Evolutionary conservation across 495 filamentous ascomycete genomes (phyloP), one percentile per base, ranked within the genome.

Genomic region (Oleoguttula mirabilis): DNA sequence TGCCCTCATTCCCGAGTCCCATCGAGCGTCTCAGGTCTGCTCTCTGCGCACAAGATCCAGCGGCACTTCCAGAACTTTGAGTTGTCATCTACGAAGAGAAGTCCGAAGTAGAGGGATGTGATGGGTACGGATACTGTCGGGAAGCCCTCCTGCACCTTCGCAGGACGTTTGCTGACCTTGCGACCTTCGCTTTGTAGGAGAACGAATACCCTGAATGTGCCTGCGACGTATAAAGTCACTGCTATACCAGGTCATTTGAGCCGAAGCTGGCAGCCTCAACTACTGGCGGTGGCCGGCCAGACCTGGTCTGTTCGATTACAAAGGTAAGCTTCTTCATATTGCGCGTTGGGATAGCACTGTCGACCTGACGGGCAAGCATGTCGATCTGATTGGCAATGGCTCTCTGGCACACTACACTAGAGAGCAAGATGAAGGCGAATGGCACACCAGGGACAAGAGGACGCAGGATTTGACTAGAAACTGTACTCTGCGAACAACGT

Each of bases 331-430:
- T n/a, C 39, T 48, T 6, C 55, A 57, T 33, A 48, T 44, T 2
- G 55, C 55, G 10, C 36, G 27, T 16, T 57, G 55, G 55, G 51
- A 57, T 27, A 38, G 45, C 38, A 41, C 32, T 27, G 51, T 45
- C 23, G 39, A 55, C 6, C 50, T 55, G 19, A 21, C 34, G 15
- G 39, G 50, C 45, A 55, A 55, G 25, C 39, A 49, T 17, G 54
- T 57, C 14, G 55, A 39, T 3, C 40, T 57, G n/a, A 57, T 57
- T 31, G 55, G 55, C 21, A 57, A 57, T 31, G 55, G 55, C 5
- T 51, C 47, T 37, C 55, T 56, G 56, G 65, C 52, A 3, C 62
- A 52, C 28, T 68, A 68, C 51, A 61, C 66, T 33, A 54, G 63
- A 3, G 52, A 63, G 3, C 14, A 52, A 19, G 65, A 68, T 44